A percentile compares a stretch with the other conserved stretches of the same genome.
Evolutionary conservation across 805 yeast species (phyloP).

Genomic region (Starmerella geochares): DNA sequence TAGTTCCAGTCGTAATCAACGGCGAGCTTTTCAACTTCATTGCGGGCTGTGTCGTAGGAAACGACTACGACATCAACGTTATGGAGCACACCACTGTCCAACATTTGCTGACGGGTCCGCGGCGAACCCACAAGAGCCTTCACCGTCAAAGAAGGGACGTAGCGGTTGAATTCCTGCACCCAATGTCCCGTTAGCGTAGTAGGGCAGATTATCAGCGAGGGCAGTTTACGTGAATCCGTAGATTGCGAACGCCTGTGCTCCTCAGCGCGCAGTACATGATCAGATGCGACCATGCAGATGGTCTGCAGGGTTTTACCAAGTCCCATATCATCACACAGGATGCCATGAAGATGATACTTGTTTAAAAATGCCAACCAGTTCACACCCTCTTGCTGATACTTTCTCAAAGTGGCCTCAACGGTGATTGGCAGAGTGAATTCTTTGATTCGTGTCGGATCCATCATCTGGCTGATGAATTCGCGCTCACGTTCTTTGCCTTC

Average conservation of each 20-base stretch:
- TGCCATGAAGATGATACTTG: conserved; percentile 91
- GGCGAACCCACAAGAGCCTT: conserved; percentile 94
- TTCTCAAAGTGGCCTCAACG: conserved; percentile 83
- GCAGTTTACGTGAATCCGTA: conserved; percentile 60
- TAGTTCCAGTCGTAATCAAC: conserved; percentile 62
- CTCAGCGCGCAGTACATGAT: conserved; percentile 74
- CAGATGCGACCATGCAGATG: conserved; percentile 92
- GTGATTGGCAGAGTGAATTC: conserved; percentile 83
- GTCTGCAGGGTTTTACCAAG: conserved; percentile 95
- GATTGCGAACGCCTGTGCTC: conserved; percentile 51
- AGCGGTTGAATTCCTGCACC: conserved; percentile 88
- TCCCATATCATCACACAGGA: conserved; percentile 99
- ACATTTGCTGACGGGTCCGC: conserved; percentile 38
- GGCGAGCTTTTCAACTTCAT: conserved; percentile 61
- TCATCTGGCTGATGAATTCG: conserved; percentile 91
- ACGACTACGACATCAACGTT: conserved; percentile 80
- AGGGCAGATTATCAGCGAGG: conserved; percentile 86
- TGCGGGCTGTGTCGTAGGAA: conserved; percentile 91
- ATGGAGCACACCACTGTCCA: conserved; percentile 31
- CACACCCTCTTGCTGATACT: conserved; percentile 96
- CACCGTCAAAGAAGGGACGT: conserved; percentile 76
- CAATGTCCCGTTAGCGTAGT: conserved; percentile 98
- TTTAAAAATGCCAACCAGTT: conserved; percentile 95
- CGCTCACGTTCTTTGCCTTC: conserved; percentile 89
- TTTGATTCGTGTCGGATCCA: conserved; percentile 86